Evolutionary conservation across 23 red algal genomes (phyloP), one percentile per base, ranked within the genome.

Genomic region (Gracilaria caudata): DNA sequence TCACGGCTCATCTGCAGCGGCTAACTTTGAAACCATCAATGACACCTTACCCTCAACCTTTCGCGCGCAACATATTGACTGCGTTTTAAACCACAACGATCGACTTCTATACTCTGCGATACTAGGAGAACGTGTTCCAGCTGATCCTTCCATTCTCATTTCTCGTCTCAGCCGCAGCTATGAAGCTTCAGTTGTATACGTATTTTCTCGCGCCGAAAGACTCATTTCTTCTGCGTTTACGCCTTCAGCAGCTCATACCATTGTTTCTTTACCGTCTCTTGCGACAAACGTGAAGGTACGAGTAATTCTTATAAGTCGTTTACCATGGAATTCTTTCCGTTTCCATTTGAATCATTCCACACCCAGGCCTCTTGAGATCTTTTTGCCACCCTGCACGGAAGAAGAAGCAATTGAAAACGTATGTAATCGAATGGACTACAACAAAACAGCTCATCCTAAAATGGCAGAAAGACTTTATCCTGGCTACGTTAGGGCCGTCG

Each of bases 191-290:
- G 37, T 58, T 29, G 57, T 68, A 14, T 66, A 71, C 32, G 19
- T 86, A 4, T 86, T 86, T 58, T 73, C 63, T 24, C 82, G 82
- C 19, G 82, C 82, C 16, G 82, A 86, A 34, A 38, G 82, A 46
- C 82, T 86, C 28, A 45, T 66, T 29, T 73, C 64, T 40, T 73
- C 65, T 20, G 24, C 82, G n/a, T 86, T 86, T 61, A 63, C 82
- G 13, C 32, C 82, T 33, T 54, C 44, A 21, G 51, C 68, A 19
- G 16, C 76, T 43, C 68, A 60, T 33, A 59, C 64, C 7, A 70
- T 86, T 75, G 26, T 86, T 54, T 60, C 57, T 32, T 33, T 86
- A 24, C 82, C 82, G 32, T 59, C 36, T 30, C 40, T 86, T 26
- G 23, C 65, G 23, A 44, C 13, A 30, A 55, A 76, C 17, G 26